These are phyloP conservation scores for Boletus sensibilis DNA, from an alignment of 768 basidiomycete genomes.

Conservation along the genomic window DNA sequence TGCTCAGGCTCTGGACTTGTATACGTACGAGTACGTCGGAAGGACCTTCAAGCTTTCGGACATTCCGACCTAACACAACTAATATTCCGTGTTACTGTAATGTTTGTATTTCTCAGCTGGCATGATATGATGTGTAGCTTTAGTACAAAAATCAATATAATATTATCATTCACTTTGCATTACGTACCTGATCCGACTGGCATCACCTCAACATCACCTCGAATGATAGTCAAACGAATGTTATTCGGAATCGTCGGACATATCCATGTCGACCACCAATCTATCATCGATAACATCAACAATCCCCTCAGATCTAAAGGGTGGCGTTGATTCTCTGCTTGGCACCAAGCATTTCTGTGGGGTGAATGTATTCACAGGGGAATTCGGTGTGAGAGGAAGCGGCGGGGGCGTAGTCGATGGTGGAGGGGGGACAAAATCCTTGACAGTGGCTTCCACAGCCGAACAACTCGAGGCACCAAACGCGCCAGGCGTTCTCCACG, in stretches of 20 bases:
- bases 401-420: conserved; percentile 34
- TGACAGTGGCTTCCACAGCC: conserved; percentile 2
- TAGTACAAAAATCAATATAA: conserved; percentile 14
- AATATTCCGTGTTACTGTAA: conserved; percentile 8
- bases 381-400: conserved; percentile 27
- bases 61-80: conserved; percentile 6
- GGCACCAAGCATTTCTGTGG: not conserved
- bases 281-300: conserved; percentile 3
- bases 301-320: not conserved
- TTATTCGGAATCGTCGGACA: conserved; percentile 29
- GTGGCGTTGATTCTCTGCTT: not conserved
- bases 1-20: conserved; percentile 10
- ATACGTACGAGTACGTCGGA: conserved; percentile 8
- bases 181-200: not conserved
- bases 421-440: conserved; percentile 33
- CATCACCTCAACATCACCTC: not conserved
- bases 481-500: conserved; percentile 25
- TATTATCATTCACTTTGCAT: not conserved
- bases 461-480: conserved; percentile 9
- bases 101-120: conserved; percentile 25
- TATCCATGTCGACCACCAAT: conserved; percentile 26
- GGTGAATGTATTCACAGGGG: not conserved
- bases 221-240: not conserved
- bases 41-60: conserved; percentile 17
- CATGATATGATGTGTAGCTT: conserved; percentile 26